Percentiles rank a stretch among this genome's conserved stretches.
phyloP scores from a whole-genome alignment of 306 rosid genomes.

The Heteromeles arbutifolia region DNA sequence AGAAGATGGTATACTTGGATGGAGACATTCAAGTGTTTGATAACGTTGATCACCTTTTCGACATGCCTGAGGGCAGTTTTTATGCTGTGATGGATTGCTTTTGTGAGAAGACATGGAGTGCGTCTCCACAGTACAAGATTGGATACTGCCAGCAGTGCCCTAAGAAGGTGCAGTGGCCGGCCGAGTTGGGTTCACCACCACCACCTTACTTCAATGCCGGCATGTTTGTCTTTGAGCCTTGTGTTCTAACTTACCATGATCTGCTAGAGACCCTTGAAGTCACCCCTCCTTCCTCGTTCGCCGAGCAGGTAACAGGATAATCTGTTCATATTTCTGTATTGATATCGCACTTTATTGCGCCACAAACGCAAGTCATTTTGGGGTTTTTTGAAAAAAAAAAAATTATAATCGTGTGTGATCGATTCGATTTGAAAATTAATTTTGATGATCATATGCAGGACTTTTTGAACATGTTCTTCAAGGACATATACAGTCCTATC shows the following conservation, averaged over 20 bases:
- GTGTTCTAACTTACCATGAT: slow-evolving; percentile 15
- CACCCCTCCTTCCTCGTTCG: slow-evolving; percentile 34
- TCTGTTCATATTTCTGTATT: neutral
- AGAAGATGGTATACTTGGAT: slow-evolving; percentile 43
- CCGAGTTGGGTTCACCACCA: slow-evolving; percentile 30
- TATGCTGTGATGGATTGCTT: slow-evolving; percentile 54
- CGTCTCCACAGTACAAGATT: slow-evolving; percentile 30
- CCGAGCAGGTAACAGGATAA: slow-evolving; percentile 36
- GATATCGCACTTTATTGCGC: neutral
- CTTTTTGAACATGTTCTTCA: slow-evolving; percentile 41
- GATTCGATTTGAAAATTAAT: neutral
- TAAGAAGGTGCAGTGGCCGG: slow-evolving; percentile 33
- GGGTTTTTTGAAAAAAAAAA: neutral
- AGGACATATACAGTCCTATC: slow-evolving; percentile 35
- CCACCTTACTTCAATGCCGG: slow-evolving; percentile 51
- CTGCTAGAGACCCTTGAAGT: slow-evolving; percentile 26
- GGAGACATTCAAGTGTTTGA: slow-evolving; percentile 50
- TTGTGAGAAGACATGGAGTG: slow-evolving; percentile 46
- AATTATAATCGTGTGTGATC: too few relatives aligned
- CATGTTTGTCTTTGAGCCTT: slow-evolving; percentile 38
- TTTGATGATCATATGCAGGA: slow-evolving; percentile 21
- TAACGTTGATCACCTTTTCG: slow-evolving; percentile 42
- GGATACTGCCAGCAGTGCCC: slow-evolving; percentile 59
- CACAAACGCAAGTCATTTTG: neutral
- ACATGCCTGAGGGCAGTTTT: slow-evolving; percentile 24